These are phyloP conservation scores for cucumber (Cucumis sativus) DNA, from an alignment of 306 rosid species.

Conservation along the genomic window DNA sequence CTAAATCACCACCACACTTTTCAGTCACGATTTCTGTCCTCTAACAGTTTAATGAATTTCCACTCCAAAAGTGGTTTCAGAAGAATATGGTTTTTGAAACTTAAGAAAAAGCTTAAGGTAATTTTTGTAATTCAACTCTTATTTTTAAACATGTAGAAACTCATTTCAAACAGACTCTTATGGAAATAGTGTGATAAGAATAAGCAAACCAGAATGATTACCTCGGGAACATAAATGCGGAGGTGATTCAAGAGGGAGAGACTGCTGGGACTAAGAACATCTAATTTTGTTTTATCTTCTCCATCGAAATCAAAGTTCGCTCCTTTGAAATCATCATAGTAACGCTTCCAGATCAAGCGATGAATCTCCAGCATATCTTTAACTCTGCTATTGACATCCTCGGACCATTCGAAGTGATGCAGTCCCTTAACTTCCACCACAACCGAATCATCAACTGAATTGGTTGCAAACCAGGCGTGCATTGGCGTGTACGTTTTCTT, in stretches of 20 bases:
- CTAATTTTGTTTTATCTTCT: constrained; percentile 34
- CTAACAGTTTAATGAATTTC: no score
- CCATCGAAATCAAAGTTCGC: constrained; percentile 20
- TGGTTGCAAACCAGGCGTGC: constrained; percentile 96
- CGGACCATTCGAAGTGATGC: constrained; percentile 88
- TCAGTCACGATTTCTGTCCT: no score
- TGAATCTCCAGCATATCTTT: constrained; percentile 67
- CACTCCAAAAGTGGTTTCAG: no score
- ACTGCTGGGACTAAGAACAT: constrained; percentile 48
- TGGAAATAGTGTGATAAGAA: neutral
- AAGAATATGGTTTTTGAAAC: no score
- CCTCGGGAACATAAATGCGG: constrained; percentile 71
- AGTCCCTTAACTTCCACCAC: constrained; percentile 82
- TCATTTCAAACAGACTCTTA: neutral
- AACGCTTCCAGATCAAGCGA: constrained; percentile 55
- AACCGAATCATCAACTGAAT: constrained; percentile 42
- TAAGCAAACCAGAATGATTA: constrained; percentile 19
- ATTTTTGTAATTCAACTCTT: no score
- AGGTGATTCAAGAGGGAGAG: constrained; percentile 80
- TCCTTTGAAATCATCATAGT: constrained; percentile 35
- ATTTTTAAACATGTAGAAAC: no score
- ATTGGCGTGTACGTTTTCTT: constrained; percentile 77
- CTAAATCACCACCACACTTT: no score
- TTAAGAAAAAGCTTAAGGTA: no score
- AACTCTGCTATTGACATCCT: constrained; percentile 56